These are phyloP conservation scores for Beta vulgaris DNA, from an alignment of 148 eudicot genomes.

Conservation along the genomic window DNA sequence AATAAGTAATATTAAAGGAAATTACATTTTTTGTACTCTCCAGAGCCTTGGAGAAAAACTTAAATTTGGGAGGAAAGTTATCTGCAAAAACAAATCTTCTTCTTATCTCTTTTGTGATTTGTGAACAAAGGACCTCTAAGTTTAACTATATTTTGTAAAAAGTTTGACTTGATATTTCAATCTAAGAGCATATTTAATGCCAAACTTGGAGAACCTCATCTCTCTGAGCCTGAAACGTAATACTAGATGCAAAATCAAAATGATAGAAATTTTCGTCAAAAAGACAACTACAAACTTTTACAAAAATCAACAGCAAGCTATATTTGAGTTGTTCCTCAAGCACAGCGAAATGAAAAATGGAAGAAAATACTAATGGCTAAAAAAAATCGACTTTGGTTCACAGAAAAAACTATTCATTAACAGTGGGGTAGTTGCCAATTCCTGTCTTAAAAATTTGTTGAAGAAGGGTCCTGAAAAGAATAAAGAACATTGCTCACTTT, in stretches of 20 bases:
- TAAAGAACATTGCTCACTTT: background rate
- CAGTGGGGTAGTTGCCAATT: background rate
- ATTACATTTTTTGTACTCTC: too few relatives aligned
- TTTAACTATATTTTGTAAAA: background rate
- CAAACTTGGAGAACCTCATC: background rate
- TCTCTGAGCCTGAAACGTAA: background rate
- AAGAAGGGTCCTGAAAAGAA: background rate
- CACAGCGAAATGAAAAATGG: background rate
- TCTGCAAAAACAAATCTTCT: background rate
- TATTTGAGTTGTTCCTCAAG: background rate
- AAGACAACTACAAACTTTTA: too few relatives aligned
- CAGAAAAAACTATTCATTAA: background rate
- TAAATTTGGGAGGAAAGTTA: too few relatives aligned
- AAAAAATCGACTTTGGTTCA: background rate
- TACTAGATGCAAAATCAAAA: background rate
- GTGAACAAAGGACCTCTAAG: background rate
- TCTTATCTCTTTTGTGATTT: background rate
- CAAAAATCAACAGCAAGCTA: background rate
- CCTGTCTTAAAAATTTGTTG: background rate
- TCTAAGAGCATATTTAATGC: background rate
- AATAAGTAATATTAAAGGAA: too few relatives aligned
- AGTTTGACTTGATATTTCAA: too few relatives aligned
- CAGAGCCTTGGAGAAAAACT: too few relatives aligned
- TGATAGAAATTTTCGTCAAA: too few relatives aligned
- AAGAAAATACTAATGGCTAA: background rate